Base-by-base conservation (phyloP, 139 green algal species). In the Chlorella sp. region DNA sequence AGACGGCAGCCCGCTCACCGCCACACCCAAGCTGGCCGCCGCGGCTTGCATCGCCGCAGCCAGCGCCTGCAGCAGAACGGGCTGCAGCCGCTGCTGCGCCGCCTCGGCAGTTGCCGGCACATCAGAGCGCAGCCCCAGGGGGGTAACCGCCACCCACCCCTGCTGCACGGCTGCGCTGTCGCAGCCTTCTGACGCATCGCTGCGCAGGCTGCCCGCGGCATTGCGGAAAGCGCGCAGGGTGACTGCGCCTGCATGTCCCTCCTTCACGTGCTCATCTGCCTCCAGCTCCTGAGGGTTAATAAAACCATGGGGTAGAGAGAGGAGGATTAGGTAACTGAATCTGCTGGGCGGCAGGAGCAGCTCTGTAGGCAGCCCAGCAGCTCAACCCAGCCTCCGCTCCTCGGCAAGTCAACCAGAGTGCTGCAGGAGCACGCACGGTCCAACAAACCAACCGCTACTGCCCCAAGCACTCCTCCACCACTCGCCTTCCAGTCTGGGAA, bases 61-160 rank as follows among this genome's bases (percentile, higher is more conserved):
- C 41, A 83, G 30, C 17, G 77, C 43, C 30, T 41, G 60, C 77
- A 83, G 26, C 28, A 54, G 26, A 2, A 34, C 14, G 3, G 30
- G 41, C 41, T 83, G 60, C 77, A 56, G 43, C 7, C 77, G 77
- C 41, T 83, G 60, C 30, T 43, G 28, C 16, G 77, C 77, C 2
- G 77, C 77, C 3, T 32, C 77, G 2, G 43, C 77, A 0, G 60
- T 83, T 41, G 75, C 30, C 2, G 77, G 77, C 77, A 83, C 64
- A 73, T 85, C 87, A 28, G 84, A 88, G 0, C 77, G 67, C 74
- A 95, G 87, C 3, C 81, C 73, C 2, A 96, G 76, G 0, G 91
- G 90, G 0, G 92, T 96, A 0, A 96, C 88, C 19, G 83, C 88
- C 22, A 93, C 89, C 89, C 90, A 96, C 26, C 92, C 90, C 44